These are phyloP conservation scores for Macaranga tanarius DNA, from an alignment of 441 rosid species.

Conservation along the genomic window DNA sequence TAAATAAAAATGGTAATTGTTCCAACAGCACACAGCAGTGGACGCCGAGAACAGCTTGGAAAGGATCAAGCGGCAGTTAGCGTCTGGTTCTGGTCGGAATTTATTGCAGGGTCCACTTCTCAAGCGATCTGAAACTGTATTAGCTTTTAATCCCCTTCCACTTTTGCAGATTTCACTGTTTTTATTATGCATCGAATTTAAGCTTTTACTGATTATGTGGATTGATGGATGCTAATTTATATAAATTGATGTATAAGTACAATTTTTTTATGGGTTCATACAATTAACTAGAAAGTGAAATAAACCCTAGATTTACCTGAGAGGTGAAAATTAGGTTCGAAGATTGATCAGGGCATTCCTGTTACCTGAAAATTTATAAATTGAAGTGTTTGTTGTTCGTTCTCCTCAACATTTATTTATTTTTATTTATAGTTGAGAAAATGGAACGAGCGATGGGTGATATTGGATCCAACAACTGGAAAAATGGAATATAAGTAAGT, in stretches of 20 bases:
- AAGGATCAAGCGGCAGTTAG: conserved; percentile 90
- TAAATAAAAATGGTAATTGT: conserved; percentile 5
- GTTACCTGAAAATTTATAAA: not conserved
- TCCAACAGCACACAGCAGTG: conserved; percentile 42
- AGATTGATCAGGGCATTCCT: not conserved
- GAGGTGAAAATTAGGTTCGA: not conserved
- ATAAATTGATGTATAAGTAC: not conserved
- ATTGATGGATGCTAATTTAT: not conserved
- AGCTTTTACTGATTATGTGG: too few relatives aligned
- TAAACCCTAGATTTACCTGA: not conserved
- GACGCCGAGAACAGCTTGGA: conserved; percentile 82
- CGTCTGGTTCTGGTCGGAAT: conserved; percentile 87
- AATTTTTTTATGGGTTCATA: too few relatives aligned
- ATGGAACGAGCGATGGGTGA: conserved; percentile 98
- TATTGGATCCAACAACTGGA: conserved; percentile 93
- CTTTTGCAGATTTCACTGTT: too few relatives aligned
- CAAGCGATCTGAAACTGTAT: conserved; percentile 94
- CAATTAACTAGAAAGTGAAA: too few relatives aligned
- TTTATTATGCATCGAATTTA: too few relatives aligned
- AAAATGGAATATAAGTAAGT: conserved; percentile 98
- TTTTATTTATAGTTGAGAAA: conserved; percentile 62
- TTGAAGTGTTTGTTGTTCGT: too few relatives aligned
- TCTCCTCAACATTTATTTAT: not conserved
- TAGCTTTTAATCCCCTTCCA: too few relatives aligned
- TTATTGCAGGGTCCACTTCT: conserved; percentile 93